Evolutionary conservation across 2,329 filamentous ascomycete species (phyloP), one percentile per base, ranked within the genome.

Genomic region (Thermoascus crustaceus): DNA sequence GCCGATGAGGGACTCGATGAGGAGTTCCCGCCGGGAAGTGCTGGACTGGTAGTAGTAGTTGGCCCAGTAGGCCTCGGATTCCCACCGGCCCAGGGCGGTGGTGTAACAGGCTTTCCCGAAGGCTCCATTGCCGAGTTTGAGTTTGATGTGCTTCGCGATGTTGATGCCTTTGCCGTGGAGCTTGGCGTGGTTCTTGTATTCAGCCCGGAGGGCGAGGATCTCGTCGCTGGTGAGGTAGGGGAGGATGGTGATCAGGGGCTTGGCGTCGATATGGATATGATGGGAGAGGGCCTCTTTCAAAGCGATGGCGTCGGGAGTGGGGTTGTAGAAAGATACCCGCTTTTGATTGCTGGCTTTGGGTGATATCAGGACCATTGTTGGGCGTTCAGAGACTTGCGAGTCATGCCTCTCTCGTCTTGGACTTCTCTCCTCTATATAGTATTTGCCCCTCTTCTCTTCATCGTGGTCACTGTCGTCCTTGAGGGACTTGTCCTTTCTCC

Each of bases 41-140:
- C 89, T 83, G 23, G 81, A 80, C 55, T 95, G 89, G 64, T 95
- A 96, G 80, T 87, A 96, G 61, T 86, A 94, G 59, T 95, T 96
- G 40, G 89, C 87, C 88, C 91, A 98, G 69, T 94, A 94, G 0
- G 86, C 85, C 60, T 98, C 91, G 48, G 80, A 82, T 64, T 95
- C 91, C 80, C 87, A 96, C 34, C 75, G 75, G 7, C 91, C 91
- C 0, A 96, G 74, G 0, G 89, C 87, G 2, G 85, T 88, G 3
- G 88, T 79, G 58, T 96, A 95, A 53, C 82, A 87, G 5, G 84
- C 83, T 63, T 96, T 96, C 64, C 88, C 89, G 46, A 96, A 80
- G 20, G 55, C 44, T 18, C 48, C 54, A 48, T 77, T 80, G 11
- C 63, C 64, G 2, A 65, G 52, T 37, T 64, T 64, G 34, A 67